These are phyloP conservation scores for Haplosporangium sp. DNA, from an alignment of 371 early-diverging fungal genomes.

Conservation along the genomic window DNA sequence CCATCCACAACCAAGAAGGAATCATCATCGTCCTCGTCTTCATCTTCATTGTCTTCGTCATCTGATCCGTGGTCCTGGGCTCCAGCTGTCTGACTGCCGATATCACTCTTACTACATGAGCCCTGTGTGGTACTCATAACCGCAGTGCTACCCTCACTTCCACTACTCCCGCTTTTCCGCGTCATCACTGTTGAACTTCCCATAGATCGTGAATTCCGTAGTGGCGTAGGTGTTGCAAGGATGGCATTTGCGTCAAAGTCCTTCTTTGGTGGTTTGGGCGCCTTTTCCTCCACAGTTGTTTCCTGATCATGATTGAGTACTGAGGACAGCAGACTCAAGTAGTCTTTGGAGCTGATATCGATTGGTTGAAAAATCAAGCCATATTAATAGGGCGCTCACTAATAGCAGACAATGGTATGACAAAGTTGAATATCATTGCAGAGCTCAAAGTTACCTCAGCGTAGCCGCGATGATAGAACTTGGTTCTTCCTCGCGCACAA, in stretches of 20 bases:
- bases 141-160: conserved; percentile 40
- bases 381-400: not conserved
- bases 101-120: conserved; percentile 5
- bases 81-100: not conserved
- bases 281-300: conserved; percentile 1
- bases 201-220: conserved; percentile 33
- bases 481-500: conserved; percentile 92
- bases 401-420: no score
- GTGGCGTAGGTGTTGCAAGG: conserved; percentile 1
- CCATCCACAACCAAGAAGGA: conserved; percentile 47
- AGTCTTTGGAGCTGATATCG: conserved; percentile 31
- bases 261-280: conserved; percentile 42
- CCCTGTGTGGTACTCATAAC: conserved; percentile 13
- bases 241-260: conserved; percentile 8
- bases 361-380: not conserved
- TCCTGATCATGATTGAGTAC: conserved; percentile 12
- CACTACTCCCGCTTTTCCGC: conserved; percentile 36
- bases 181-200: conserved; percentile 28
- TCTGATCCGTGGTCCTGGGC: conserved; percentile 8
- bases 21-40: conserved; percentile 33
- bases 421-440: no score
- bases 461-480: conserved; percentile 92
- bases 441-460: conserved; percentile 60
- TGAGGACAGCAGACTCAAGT: conserved; percentile 30
- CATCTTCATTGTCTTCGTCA: conserved; percentile 17